Evolutionary conservation across 495 filamentous ascomycete genomes (phyloP).

Genomic region (Acidomyces sp.): DNA sequence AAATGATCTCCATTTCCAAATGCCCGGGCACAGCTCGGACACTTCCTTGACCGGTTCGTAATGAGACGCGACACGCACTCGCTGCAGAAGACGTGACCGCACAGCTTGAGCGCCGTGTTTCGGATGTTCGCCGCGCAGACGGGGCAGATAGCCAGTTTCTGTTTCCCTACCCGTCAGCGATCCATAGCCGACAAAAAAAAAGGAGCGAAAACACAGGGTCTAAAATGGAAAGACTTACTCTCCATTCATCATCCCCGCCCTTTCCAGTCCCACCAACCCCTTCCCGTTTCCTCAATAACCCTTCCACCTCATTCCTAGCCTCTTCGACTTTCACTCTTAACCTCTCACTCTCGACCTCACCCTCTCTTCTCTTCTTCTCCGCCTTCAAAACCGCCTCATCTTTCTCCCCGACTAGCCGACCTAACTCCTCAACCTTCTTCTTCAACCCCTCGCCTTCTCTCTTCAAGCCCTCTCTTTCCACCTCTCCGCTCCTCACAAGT

Average conservation of each 20-base stretch:
- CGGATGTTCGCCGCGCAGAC: constrained; percentile 87
- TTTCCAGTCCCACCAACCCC: background rate
- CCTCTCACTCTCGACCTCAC: constrained; percentile 61
- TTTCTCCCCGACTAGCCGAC: constrained; percentile 55
- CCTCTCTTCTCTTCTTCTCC: constrained; percentile 49
- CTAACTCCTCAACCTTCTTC: constrained; percentile 62
- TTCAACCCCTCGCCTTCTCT: constrained; percentile 60
- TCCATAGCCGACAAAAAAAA: background rate
- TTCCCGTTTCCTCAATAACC: constrained; percentile 55
- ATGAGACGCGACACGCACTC: constrained; percentile 82
- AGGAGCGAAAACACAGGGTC: background rate
- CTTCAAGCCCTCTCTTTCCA: constrained; percentile 50
- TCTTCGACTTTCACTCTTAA: constrained; percentile 59
- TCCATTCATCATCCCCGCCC: constrained; percentile 19
- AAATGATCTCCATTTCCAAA: constrained; percentile 85
- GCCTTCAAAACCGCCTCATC: constrained; percentile 45
- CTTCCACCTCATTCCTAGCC: constrained; percentile 62
- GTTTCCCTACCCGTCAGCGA: background rate
- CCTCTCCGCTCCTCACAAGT: constrained; percentile 60
- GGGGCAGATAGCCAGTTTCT: constrained; percentile 80
- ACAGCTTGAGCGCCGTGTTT: constrained; percentile 80
- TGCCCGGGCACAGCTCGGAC: constrained; percentile 77
- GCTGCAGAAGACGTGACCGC: constrained; percentile 92
- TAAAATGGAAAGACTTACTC: no score
- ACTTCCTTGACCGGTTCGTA: constrained; percentile 79